Evolutionary conservation across 23 red algal genomes (phyloP), one percentile per base, ranked within the genome.

Genomic region (Gracilaria gracilis): DNA sequence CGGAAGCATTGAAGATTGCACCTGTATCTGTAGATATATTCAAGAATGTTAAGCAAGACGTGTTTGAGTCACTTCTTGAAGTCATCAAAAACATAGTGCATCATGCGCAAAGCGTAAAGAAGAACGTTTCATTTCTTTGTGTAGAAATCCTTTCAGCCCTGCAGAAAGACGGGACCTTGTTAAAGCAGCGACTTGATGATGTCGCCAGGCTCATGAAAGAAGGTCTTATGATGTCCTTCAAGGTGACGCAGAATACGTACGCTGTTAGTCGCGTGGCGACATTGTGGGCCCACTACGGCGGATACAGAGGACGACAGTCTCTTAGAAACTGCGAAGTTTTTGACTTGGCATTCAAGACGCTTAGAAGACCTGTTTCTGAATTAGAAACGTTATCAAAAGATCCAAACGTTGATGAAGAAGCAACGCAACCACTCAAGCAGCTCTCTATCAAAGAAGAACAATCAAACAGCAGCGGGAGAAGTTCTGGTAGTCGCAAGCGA

Each of bases 241-340:
- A 21, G 27, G 32, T 38, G 38, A 72, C 19, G 24, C 65, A 70
- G 33, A 51, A 87, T 72, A 74, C 42, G 23, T 57, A 39, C 59
- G 19, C 35, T 67, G 55, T 29, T 12, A 64, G 64, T 24, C 89
- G 81, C 35, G 69, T 77, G 15, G 81, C 53, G 6, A 67, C 89
- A 23, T 23, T 93, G 28, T 93, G 79, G 89, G 38, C 89, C 24
- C 89, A 93, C 50, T 85, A 93, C 50, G 89, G 89, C 2, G 81
- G 89, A 42, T 70, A 77, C 44, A 61, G 57, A 15, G 80, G 61
- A 11, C 31, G 89, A 19, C 47, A 64, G 23, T 64, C 67, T 57
- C 61, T 93, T 36, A 57, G 42, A 32, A 50, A 73, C 20, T 53
- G 32, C 29, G 89, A 78, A 12, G 58, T 79, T 9, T 84, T 85